phyloP scores from a whole-genome alignment of 2,329 filamentous ascomycete species.

The Phaeosphaeria sp. region DNA sequence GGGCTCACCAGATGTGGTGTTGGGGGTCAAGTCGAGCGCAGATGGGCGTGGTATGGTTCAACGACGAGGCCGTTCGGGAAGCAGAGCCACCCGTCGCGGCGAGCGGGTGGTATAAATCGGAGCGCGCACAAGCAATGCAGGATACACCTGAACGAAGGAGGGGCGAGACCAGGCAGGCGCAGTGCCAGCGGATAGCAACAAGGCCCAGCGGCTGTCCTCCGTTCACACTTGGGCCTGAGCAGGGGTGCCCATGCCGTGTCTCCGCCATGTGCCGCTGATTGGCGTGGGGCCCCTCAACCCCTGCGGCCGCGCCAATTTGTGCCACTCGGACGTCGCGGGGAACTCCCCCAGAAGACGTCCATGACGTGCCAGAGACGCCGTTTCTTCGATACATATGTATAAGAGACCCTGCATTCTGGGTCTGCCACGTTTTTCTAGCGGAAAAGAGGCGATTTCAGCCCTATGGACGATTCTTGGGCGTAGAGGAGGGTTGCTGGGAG shows the following conservation, averaged over 20 bases:
- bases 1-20: conserved; percentile 4
- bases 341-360: conserved; percentile 25
- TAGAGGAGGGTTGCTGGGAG: conserved; percentile 29
- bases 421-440: conserved; percentile 37
- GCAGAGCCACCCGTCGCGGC: conserved; percentile 35
- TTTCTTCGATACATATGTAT: conserved; percentile 31
- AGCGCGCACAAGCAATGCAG: conserved; percentile 20
- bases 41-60: conserved; percentile 17
- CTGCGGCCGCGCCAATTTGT: conserved; percentile 29
- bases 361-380: conserved; percentile 31
- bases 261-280: conserved; percentile 18
- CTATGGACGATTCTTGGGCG: conserved; percentile 29
- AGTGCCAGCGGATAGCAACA: conserved; percentile 35
- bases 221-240: neutral
- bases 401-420: conserved; percentile 32
- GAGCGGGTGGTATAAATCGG: conserved; percentile 43
- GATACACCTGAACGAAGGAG: conserved; percentile 21
- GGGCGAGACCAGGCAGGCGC: conserved; percentile 33
- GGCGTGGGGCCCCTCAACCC: conserved; percentile 17
- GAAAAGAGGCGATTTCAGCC: conserved; percentile 41
- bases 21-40: conserved; percentile 12
- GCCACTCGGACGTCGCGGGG: conserved; percentile 19
- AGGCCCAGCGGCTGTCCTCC: conserved; percentile 29
- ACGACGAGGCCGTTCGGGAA: conserved; percentile 24
- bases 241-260: conserved; percentile 2